Evolutionary conservation across 805 yeast species (phyloP), one percentile per base, ranked within the genome.

Genomic region (Yamadazyma ubonensis): DNA sequence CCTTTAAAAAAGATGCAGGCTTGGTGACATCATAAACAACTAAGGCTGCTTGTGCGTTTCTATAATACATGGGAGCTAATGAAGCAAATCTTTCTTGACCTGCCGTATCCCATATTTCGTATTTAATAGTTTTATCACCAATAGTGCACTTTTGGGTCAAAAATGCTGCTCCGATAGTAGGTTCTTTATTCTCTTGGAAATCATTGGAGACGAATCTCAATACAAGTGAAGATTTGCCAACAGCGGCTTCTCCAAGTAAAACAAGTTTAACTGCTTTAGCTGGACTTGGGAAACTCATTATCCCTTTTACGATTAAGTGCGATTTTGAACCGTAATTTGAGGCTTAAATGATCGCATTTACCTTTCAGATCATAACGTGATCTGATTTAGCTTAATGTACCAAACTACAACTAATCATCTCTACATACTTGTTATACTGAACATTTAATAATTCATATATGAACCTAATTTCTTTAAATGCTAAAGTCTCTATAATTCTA

Each of bases 121-220:
- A 89, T 63, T 93, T 91, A 57, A 91, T 86, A 6, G 93, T 86
- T 55, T 83, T 77, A 45, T 82, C 84, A 36, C 93, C 86, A 56
- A 93, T 83, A 16, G 86, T 79, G 57, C 96, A 90, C 56, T 95
- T 80, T 60, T 91, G 98, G 27, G 99, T 91, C 42, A 91, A 70
- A 58, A 91, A 91, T 3, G 98, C 98, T 4, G 99, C 99, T 11
- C 99, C 99, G 52, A 91, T 91, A 2, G 99, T 91, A 16, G 97
- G 97, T 56, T 91, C 98, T 59, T 91, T 90, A 64, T 91, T 90
- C 61, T 90, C 98, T 61, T 93, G 96, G 65, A 91, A 91, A 57
- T 91, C 97, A 62, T 91, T 88, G 48, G 89, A 81, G 30, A 91
- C 98, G 63, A 91, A 91, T 50, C 98, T 75, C 50, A 91, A 73